Percentiles rank a stretch among this genome's conserved stretches.
Evolutionary conservation across 2,329 filamentous ascomycete species (phyloP).

Genomic region (Trichoderma citrinoviride): DNA sequence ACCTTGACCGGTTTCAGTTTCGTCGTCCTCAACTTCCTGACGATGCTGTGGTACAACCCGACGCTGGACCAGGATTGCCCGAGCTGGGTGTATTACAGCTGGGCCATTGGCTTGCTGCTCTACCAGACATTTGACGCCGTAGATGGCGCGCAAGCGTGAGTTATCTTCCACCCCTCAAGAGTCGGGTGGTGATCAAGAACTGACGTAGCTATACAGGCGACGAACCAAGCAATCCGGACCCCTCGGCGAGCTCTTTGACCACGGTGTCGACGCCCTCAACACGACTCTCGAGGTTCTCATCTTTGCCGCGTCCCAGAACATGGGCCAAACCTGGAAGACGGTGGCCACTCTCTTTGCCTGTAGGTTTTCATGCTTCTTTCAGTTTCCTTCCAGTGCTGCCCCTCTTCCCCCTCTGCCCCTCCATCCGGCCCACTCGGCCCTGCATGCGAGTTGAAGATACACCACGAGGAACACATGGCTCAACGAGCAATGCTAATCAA

Average conservation of each 20-base stretch:
- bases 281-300: slow-evolving; percentile 90
- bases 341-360: slow-evolving; percentile 79
- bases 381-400: slow-evolving; percentile 31
- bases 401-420: not conserved
- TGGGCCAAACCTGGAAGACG: slow-evolving; percentile 89
- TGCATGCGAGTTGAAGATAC: not conserved
- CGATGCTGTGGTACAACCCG: slow-evolving; percentile 95
- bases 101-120: slow-evolving; percentile 84
- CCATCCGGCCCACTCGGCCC: not conserved
- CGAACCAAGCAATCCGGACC: slow-evolving; percentile 91
- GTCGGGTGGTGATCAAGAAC: not conserved
- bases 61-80: slow-evolving; percentile 91
- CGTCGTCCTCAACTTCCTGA: slow-evolving; percentile 83
- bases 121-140: slow-evolving; percentile 99
- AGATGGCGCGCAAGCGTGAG: slow-evolving; percentile 87
- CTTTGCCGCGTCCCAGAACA: slow-evolving; percentile 88
- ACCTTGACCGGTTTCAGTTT: slow-evolving; percentile 89
- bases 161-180: slow-evolving; percentile 26
- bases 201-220: slow-evolving; percentile 49
- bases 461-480: not conserved
- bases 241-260: slow-evolving; percentile 93
- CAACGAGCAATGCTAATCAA: slow-evolving; percentile 13
- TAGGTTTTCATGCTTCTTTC: slow-evolving; percentile 69
- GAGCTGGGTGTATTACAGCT: slow-evolving; percentile 89
- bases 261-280: slow-evolving; percentile 95